Evolutionary conservation across 768 basidiomycete genomes (phyloP).

Genomic region (Rhodotorula babjevae): DNA sequence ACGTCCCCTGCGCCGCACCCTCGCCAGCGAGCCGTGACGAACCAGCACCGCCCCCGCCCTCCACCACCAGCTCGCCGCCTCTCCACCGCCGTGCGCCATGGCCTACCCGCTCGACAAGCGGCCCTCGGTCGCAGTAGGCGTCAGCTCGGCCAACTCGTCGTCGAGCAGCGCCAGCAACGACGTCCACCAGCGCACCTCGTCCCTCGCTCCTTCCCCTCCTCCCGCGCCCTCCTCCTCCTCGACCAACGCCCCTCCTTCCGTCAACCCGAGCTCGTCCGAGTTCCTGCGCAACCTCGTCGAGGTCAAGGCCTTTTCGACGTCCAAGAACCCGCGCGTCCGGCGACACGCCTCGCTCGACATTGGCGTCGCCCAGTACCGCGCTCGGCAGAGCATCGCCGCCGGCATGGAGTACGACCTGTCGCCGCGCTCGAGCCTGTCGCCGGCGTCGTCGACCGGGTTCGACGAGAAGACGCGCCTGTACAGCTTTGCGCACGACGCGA

Average conservation of each 20-base stretch:
- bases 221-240: neutral
- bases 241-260: neutral
- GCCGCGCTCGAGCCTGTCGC: neutral
- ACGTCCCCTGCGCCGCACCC: no score
- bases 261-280: neutral
- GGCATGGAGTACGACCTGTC: neutral
- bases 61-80: neutral
- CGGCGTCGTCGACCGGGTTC: neutral
- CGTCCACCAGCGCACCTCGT: neutral
- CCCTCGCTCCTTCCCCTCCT: neutral
- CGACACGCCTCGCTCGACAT: constrained; percentile 15
- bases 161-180: neutral
- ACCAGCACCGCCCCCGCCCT: no score
- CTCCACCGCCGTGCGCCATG: neutral
- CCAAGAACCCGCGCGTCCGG: constrained; percentile 1
- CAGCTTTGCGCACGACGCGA: neutral
- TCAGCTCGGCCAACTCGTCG: neutral
- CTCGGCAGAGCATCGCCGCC: neutral
- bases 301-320: neutral
- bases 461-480: constrained; percentile 16
- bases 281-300: constrained; percentile 5
- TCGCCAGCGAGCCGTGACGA: no score
- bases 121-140: neutral
- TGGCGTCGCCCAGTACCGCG: neutral
- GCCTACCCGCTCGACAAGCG: neutral